Percentiles rank a stretch among this genome's conserved stretches.
Evolutionary conservation across 345 rosid genomes (phyloP).

Genomic region (Sonneratia alba): DNA sequence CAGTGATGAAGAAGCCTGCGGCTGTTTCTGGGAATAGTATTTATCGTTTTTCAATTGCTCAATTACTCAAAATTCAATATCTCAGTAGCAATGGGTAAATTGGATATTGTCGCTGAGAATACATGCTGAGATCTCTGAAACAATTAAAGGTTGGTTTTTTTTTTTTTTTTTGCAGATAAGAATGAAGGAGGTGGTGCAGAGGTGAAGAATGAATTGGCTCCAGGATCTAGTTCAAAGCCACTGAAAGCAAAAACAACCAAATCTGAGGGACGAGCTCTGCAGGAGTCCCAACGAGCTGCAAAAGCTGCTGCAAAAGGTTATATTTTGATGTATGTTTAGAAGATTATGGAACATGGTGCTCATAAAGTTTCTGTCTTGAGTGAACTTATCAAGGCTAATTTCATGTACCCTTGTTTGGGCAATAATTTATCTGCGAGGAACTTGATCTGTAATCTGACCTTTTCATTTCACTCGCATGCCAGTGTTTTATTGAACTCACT

Average conservation of each 20-base stretch:
- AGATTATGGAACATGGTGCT: background rate
- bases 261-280: conserved; percentile 89
- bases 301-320: conserved; percentile 74
- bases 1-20: conserved; percentile 43
- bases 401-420: background rate
- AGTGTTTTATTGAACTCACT: background rate
- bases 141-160: background rate
- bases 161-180: conserved; percentile 33
- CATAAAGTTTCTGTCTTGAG: background rate
- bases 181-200: conserved; percentile 33
- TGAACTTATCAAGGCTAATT: background rate
- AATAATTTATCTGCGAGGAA: background rate
- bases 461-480: background rate
- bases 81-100: background rate
- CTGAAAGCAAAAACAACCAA: conserved; percentile 70
- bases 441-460: background rate
- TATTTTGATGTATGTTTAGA: background rate
- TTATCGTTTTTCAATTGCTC: background rate
- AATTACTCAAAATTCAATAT: background rate
- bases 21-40: conserved; percentile 39
- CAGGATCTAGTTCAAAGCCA: conserved; percentile 25
- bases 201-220: conserved; percentile 28
- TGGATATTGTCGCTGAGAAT: background rate
- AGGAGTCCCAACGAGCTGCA: conserved; percentile 90
- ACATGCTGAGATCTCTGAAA: background rate